These are phyloP conservation scores for Pichia sp. DNA, from an alignment of 1,139 yeast species.

Conservation along the genomic window DNA sequence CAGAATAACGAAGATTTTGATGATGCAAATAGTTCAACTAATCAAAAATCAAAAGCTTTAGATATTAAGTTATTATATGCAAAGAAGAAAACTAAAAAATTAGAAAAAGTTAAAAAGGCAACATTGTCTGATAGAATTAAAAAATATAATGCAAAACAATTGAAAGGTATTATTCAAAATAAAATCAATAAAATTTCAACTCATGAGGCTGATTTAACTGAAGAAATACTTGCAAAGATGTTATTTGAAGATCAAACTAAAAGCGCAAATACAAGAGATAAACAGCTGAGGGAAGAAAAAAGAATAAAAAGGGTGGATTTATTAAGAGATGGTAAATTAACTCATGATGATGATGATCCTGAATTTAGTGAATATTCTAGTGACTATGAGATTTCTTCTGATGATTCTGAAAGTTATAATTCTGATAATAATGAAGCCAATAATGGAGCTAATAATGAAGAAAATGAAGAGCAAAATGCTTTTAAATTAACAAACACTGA, in stretches of 20 bases:
- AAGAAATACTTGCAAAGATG: conserved; percentile 21
- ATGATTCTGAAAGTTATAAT: conserved; percentile 2
- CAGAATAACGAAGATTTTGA: not conserved
- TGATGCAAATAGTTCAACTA: conserved; percentile 1
- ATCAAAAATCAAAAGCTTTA: conserved; percentile 8
- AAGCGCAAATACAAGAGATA: conserved; percentile 16
- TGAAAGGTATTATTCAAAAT: conserved; percentile 15
- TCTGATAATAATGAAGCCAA: not conserved
- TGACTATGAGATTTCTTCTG: conserved; percentile 10
- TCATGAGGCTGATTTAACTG: conserved; percentile 16
- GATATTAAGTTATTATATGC: conserved; percentile 11
- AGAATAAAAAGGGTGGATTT: conserved; percentile 4
- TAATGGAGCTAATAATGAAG: not conserved
- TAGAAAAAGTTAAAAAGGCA: conserved; percentile 4
- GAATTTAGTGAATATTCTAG: conserved; percentile 17
- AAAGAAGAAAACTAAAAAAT: conserved; percentile 4
- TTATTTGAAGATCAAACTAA: conserved; percentile 18
- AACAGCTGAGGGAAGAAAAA: conserved; percentile 16
- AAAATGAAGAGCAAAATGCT: conserved; percentile 13
- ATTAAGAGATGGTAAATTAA: conserved; percentile 17
- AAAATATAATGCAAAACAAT: conserved; percentile 19
- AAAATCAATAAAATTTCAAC: conserved; percentile 5
- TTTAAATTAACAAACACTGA: conserved; percentile 13
- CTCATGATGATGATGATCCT: conserved; percentile 20
- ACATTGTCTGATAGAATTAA: conserved; percentile 11